These are phyloP conservation scores for Colletotrichum scovillei DNA, from an alignment of 2,329 filamentous ascomycete species.

Conservation along the genomic window DNA sequence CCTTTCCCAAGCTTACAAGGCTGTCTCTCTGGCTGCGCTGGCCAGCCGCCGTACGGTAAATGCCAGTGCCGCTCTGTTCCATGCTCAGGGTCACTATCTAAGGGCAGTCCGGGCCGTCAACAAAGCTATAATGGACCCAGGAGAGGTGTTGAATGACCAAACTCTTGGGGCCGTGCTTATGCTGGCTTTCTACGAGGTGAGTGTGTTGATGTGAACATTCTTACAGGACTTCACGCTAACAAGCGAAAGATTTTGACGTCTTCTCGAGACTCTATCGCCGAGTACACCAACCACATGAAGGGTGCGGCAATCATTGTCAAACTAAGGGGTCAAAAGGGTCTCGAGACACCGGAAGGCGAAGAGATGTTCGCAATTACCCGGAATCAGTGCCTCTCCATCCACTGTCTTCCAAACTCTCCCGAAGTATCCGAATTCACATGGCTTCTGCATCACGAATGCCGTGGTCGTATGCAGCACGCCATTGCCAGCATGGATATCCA, in stretches of 20 bases:
- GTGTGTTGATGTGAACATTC: not conserved
- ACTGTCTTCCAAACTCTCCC: constrained; percentile 35
- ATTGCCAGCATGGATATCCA: constrained; percentile 38
- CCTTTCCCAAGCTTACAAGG: constrained; percentile 33
- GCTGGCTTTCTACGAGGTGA: constrained; percentile 36
- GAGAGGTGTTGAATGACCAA: constrained; percentile 31
- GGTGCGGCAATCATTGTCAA: constrained; percentile 39
- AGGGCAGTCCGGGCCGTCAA: constrained; percentile 35
- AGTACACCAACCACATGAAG: constrained; percentile 39
- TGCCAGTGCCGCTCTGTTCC: constrained; percentile 11
- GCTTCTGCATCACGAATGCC: constrained; percentile 37
- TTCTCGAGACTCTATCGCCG: constrained; percentile 34
- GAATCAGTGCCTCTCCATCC: constrained; percentile 38
- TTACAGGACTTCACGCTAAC: not conserved
- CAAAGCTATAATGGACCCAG: constrained; percentile 34
- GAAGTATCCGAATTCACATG: constrained; percentile 38
- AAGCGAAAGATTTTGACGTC: constrained; percentile 30
- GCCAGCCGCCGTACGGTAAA: constrained; percentile 22
- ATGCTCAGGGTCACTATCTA: constrained; percentile 36
- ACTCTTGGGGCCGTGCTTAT: constrained; percentile 35
- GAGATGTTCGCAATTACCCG: constrained; percentile 40
- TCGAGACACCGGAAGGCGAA: constrained; percentile 37
- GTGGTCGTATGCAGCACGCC: constrained; percentile 35
- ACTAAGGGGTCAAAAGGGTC: constrained; percentile 35
- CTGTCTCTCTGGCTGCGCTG: constrained; percentile 34